Conservation (phyloP, 2,329 filamentous ascomycete species). For the Juglanconis sp. region DNA sequence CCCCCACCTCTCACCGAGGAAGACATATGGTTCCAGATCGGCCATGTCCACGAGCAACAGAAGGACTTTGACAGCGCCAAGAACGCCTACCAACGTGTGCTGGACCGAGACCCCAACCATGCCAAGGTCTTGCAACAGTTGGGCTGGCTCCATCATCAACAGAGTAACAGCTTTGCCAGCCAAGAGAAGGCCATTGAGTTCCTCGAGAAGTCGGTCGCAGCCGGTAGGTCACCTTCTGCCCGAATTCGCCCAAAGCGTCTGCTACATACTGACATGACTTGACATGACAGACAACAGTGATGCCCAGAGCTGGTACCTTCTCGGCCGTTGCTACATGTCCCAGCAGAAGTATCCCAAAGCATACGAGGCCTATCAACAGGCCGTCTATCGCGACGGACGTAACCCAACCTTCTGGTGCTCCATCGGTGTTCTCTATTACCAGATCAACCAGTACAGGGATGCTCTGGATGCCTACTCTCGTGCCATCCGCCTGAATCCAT, state of each 20-base stretch:
- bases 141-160: slow-evolving; percentile 95
- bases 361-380: slow-evolving; percentile 97
- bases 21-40: slow-evolving; percentile 99
- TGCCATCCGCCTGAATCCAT: slow-evolving; percentile 92
- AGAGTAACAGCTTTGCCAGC: slow-evolving; percentile 84
- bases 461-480: slow-evolving; percentile 96
- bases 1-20: slow-evolving; percentile 91
- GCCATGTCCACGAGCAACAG: slow-evolving; percentile 97
- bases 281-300: slow-evolving; percentile 73
- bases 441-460: slow-evolving; percentile 99
- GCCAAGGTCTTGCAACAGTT: slow-evolving; percentile 98
- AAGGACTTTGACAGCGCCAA: slow-evolving; percentile 97
- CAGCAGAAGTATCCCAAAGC: slow-evolving; percentile 98
- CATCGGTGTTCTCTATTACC: slow-evolving; percentile 97
- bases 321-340: slow-evolving; percentile 98
- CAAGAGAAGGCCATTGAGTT: slow-evolving; percentile 97
- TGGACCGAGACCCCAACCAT: slow-evolving; percentile 92
- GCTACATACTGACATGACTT: slow-evolving; percentile 25
- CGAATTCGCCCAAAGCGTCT: slow-evolving; percentile 12
- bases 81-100: slow-evolving; percentile 83
- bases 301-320: slow-evolving; percentile 97
- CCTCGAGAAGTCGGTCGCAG: slow-evolving; percentile 90
- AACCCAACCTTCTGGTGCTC: slow-evolving; percentile 99
- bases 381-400: slow-evolving; percentile 93
- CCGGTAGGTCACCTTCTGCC: slow-evolving; percentile 59